These are phyloP conservation scores for Pseudoneurospora amorphoporcata DNA, from an alignment of 495 filamentous ascomycete species.

Conservation along the genomic window DNA sequence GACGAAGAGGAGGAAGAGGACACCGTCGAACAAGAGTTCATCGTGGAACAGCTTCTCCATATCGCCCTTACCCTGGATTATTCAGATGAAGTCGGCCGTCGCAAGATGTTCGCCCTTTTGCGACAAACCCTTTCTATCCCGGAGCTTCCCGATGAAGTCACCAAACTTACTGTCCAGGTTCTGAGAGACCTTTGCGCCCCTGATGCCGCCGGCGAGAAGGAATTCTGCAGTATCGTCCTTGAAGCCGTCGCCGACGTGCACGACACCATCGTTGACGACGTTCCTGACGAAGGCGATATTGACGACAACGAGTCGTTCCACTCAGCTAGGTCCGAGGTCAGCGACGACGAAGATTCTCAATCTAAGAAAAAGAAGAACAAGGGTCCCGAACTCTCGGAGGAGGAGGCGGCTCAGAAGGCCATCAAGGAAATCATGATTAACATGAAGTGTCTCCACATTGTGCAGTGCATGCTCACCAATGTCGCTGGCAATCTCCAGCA, in stretches of 20 bases:
- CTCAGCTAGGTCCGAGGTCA: conserved; percentile 77
- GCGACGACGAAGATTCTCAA: conserved; percentile 44
- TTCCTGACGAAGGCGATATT: conserved; percentile 34
- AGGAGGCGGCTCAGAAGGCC: conserved; percentile 70
- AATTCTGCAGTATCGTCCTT: conserved; percentile 86
- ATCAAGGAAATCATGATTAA: conserved; percentile 89
- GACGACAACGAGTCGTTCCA: conserved; percentile 80
- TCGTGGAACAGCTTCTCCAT: conserved; percentile 88
- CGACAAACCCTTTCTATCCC: conserved; percentile 75
- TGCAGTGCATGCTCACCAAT: conserved; percentile 93
- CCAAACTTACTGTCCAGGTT: conserved; percentile 76
- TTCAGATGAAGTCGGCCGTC: conserved; percentile 83
- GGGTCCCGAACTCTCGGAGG: conserved; percentile 49
- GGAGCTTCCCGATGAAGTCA: conserved; percentile 84
- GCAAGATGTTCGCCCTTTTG: conserved; percentile 88
- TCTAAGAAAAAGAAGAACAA: conserved; percentile 40
- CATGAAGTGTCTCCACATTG: conserved; percentile 96
- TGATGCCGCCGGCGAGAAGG: conserved; percentile 69
- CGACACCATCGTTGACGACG: conserved; percentile 66
- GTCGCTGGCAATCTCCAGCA: conserved; percentile 74
- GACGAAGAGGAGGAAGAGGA: conserved; percentile 66
- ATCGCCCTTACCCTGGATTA: conserved; percentile 89
- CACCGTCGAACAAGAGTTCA: conserved; percentile 77
- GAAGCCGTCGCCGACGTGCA: conserved; percentile 94
- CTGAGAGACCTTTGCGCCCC: conserved; percentile 71